phyloP scores from a whole-genome alignment of 768 basidiomycete genomes.

The Agaricus subrufescens region DNA sequence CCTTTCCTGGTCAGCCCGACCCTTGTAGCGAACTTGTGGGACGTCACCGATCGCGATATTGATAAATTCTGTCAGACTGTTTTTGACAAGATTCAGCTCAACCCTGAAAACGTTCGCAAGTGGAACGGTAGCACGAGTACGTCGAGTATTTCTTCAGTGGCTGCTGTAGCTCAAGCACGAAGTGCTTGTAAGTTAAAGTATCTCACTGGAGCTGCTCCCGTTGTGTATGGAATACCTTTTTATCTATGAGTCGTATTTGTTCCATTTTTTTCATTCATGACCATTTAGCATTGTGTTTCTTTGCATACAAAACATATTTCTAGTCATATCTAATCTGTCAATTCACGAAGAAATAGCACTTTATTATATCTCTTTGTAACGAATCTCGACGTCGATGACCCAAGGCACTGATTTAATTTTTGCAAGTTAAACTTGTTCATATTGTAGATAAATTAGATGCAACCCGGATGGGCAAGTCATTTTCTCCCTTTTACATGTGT shows the following conservation, averaged over 20 bases:
- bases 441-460: too few species aligned
- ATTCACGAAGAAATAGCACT: too few species aligned
- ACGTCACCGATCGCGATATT: constrained; percentile 96
- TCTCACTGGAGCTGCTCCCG: constrained; percentile 90
- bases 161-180: constrained; percentile 77
- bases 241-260: constrained; percentile 41
- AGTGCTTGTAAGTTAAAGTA: constrained; percentile 86
- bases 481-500: too few species aligned
- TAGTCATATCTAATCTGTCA: too few species aligned
- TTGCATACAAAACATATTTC: too few species aligned
- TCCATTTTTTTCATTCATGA: too few species aligned
- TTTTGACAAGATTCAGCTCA: constrained; percentile 64
- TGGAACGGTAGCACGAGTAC: not conserved
- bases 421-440: too few species aligned
- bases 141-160: constrained; percentile 43
- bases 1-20: constrained; percentile 57
- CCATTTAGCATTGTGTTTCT: too few species aligned
- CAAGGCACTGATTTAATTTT: too few species aligned
- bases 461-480: too few species aligned
- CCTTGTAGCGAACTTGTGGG: constrained; percentile 94
- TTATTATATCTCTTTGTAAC: too few species aligned
- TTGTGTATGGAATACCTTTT: constrained; percentile 95
- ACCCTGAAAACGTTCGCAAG: constrained; percentile 13
- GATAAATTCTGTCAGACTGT: constrained; percentile 88
- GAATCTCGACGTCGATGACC: too few species aligned